A percentile compares a stretch with the other conserved stretches of the same genome.
Conservation (phyloP, 2,329 filamentous ascomycete genomes). For the Pseudogymnoascus sp. region DNA sequence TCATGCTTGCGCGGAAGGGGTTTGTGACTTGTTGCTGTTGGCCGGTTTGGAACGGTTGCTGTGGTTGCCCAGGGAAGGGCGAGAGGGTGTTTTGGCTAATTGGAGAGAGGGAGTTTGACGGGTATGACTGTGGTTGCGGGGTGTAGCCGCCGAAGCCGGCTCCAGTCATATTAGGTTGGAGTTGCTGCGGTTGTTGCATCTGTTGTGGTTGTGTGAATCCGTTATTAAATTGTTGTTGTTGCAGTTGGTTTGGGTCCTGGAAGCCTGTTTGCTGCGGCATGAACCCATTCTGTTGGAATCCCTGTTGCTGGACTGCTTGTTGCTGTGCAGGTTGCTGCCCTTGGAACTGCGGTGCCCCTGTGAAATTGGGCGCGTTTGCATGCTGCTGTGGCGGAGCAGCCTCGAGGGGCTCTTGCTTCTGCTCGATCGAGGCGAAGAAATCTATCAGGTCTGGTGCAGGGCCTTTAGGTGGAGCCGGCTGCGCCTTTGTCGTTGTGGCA, state of each 20-base stretch:
- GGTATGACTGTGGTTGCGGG: conserved; percentile 51
- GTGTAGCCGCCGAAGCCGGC: conserved; percentile 79
- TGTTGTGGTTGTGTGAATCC: conserved; percentile 21
- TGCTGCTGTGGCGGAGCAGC: conserved; percentile 34
- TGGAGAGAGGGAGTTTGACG: conserved; percentile 43
- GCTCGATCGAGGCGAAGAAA: conserved; percentile 90
- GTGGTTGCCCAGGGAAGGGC: conserved; percentile 32
- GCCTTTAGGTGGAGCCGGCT: conserved; percentile 47
- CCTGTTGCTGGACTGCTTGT: conserved; percentile 31
- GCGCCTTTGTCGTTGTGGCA: conserved; percentile 24
- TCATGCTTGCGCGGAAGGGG: conserved; percentile 87
- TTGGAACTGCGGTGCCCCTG: conserved; percentile 23
- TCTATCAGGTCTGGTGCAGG: conserved; percentile 77
- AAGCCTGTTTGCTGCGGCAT: conserved; percentile 34
- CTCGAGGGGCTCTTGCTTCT: conserved; percentile 68
- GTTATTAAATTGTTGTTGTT: conserved; percentile 27
- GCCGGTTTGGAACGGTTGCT: conserved; percentile 33
- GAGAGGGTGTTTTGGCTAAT: conserved; percentile 51
- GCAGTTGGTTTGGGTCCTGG: conserved; percentile 34
- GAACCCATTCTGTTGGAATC: conserved; percentile 36
- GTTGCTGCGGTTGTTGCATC: conserved; percentile 27
- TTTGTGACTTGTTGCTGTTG: conserved; percentile 64
- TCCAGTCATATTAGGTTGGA: conserved; percentile 59
- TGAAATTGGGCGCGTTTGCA: conserved; percentile 26
- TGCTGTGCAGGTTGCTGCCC: conserved; percentile 29